Evolutionary conservation across 2,329 filamentous ascomycete species (phyloP).

Genomic region (Pseudomassariella vexata): DNA sequence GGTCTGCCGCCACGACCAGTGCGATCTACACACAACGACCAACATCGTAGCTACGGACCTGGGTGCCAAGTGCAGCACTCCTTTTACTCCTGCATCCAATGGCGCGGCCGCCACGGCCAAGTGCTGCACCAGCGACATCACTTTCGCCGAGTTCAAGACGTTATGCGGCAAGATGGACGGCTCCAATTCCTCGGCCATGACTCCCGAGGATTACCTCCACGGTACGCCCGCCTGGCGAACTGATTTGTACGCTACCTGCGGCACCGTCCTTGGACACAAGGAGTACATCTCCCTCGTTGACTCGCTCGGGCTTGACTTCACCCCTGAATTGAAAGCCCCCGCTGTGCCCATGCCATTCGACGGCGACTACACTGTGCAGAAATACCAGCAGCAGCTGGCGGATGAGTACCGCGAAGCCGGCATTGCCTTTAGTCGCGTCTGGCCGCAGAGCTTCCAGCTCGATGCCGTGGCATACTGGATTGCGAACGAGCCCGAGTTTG

Average conservation of each 20-base stretch:
- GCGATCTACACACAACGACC: slow-evolving; percentile 64
- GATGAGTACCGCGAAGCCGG: slow-evolving; percentile 50
- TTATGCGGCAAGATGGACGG: slow-evolving; percentile 70
- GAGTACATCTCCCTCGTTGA: slow-evolving; percentile 58
- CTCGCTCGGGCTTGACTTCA: slow-evolving; percentile 54
- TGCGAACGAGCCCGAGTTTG: slow-evolving; percentile 53
- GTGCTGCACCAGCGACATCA: slow-evolving; percentile 69
- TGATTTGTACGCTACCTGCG: slow-evolving; percentile 60
- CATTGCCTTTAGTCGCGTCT: slow-evolving; percentile 50
- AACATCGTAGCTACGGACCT: slow-evolving; percentile 59
- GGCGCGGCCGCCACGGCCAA: slow-evolving; percentile 51
- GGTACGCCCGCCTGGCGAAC: slow-evolving; percentile 59
- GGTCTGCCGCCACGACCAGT: slow-evolving; percentile 64
- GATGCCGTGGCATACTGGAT: slow-evolving; percentile 64
- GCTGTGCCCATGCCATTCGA: slow-evolving; percentile 66
- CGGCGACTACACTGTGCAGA: slow-evolving; percentile 57
- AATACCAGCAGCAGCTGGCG: slow-evolving; percentile 60
- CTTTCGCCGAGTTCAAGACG: slow-evolving; percentile 58
- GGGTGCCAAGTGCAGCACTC: slow-evolving; percentile 56
- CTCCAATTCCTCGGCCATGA: slow-evolving; percentile 52
- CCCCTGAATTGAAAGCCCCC: slow-evolving; percentile 62
- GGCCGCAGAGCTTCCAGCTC: slow-evolving; percentile 61
- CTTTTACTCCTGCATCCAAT: slow-evolving; percentile 51
- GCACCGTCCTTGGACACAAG: slow-evolving; percentile 53
- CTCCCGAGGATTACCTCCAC: slow-evolving; percentile 48